Conservation (phyloP, 2,329 filamentous ascomycete species). For the Boeremia lycopersici region DNA sequence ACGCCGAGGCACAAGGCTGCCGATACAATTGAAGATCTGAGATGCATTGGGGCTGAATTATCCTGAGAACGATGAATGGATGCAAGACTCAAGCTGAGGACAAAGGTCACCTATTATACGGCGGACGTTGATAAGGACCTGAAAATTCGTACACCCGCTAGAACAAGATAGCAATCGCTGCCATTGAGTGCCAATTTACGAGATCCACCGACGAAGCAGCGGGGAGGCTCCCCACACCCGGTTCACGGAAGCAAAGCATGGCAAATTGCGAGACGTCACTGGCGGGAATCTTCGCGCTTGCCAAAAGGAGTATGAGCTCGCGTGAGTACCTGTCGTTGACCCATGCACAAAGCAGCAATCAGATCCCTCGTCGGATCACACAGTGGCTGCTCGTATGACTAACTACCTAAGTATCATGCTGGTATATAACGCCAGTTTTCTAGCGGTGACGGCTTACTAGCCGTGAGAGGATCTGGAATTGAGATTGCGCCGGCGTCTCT, state of each 20-base stretch:
- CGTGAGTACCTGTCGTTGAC: conserved; percentile 2
- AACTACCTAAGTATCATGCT: background rate
- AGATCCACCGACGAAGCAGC: conserved; percentile 22
- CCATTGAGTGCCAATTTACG: conserved; percentile 10
- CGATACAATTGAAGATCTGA: conserved; percentile 16
- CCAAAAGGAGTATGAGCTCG: conserved; percentile 15
- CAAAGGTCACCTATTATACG: background rate
- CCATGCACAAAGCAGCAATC: conserved; percentile 1
- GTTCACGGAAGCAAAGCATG: conserved; percentile 11
- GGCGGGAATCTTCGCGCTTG: background rate
- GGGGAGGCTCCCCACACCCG: conserved; percentile 13
- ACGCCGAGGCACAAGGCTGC: conserved; percentile 31
- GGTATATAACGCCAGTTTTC: background rate
- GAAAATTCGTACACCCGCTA: conserved; percentile 7
- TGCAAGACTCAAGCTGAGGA: background rate
- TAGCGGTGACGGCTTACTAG: background rate
- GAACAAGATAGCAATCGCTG: conserved; percentile 7
- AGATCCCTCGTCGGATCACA: background rate
- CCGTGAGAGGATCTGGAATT: too few relatives aligned
- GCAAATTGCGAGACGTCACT: conserved; percentile 3
- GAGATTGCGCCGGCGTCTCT: too few relatives aligned
- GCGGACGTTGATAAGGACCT: background rate
- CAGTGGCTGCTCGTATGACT: background rate
- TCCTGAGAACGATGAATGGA: background rate
- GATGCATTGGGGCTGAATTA: conserved; percentile 3